These are phyloP conservation scores for Penicillium argentinense DNA, from an alignment of 495 filamentous ascomycete species.

Conservation along the genomic window DNA sequence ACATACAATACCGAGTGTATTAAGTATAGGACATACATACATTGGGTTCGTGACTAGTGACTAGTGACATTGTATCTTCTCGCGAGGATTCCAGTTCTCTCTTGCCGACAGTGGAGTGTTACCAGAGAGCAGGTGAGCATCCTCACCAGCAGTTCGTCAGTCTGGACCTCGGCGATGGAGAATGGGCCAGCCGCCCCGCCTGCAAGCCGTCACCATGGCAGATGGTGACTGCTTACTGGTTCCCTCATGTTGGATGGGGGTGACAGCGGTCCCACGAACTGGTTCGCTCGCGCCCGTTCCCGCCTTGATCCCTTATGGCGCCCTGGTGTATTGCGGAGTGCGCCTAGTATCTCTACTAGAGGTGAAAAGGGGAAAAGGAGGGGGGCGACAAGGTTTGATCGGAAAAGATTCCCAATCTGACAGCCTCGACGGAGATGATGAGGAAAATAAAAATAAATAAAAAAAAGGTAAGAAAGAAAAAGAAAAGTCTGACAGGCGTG, in stretches of 20 bases:
- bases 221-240: conserved; percentile 9
- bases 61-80: too few species aligned
- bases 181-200: conserved; percentile 16
- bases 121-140: neutral
- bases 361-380: neutral
- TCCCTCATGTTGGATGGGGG: conserved; percentile 8
- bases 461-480: neutral
- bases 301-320: neutral
- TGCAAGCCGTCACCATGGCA: conserved; percentile 6
- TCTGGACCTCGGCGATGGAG: conserved; percentile 12
- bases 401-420: conserved; percentile 4
- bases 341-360: neutral
- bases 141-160: conserved; percentile 4
- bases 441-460: neutral
- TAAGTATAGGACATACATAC: too few species aligned
- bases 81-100: too few species aligned
- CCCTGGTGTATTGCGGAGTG: neutral
- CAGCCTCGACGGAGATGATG: neutral
- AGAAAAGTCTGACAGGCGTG: conserved; percentile 7
- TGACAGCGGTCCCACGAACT: conserved; percentile 23
- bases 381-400: neutral
- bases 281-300: conserved; percentile 7
- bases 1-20: too few species aligned
- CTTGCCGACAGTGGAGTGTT: neutral
- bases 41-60: too few species aligned